phyloP scores from a whole-genome alignment of 306 rosid genomes.

The Vigna nakashimae region DNA sequence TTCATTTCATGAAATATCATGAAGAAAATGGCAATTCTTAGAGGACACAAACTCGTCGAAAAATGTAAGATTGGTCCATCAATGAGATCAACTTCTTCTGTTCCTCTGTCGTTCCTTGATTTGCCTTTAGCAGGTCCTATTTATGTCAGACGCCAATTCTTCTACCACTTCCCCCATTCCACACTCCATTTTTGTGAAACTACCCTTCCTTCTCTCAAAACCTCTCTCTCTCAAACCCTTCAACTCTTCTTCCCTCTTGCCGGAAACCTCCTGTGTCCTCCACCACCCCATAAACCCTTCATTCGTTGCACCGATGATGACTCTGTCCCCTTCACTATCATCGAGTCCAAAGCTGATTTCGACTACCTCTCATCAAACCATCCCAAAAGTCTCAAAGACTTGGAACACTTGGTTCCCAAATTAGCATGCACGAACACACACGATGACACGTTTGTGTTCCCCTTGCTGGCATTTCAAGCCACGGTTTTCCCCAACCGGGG shows the following conservation, averaged over 20 bases:
- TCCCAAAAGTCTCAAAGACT: slow-evolving; percentile 34
- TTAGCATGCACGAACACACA: slow-evolving; percentile 7
- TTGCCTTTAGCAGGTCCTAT: slow-evolving; percentile 54
- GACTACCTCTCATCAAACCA: slow-evolving; percentile 35
- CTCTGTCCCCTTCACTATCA: slow-evolving; percentile 28
- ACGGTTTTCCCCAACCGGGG: slow-evolving; percentile 45
- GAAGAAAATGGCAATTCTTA: slow-evolving; percentile 6
- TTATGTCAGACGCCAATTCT: slow-evolving; percentile 54
- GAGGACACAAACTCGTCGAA: slow-evolving; percentile 27
- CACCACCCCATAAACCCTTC: slow-evolving; percentile 50
- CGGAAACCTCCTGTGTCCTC: slow-evolving; percentile 48
- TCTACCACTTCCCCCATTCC: slow-evolving; percentile 51
- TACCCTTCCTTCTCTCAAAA: slow-evolving; percentile 52
- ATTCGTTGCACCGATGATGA: slow-evolving; percentile 25
- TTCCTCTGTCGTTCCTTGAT: slow-evolving; percentile 62
- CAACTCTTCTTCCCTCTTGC: slow-evolving; percentile 44
- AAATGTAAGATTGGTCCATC: slow-evolving; percentile 29
- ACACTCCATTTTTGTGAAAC: slow-evolving; percentile 39
- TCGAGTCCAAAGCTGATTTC: slow-evolving; percentile 34
- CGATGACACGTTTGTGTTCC: slow-evolving; percentile 32
- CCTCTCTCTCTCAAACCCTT: slow-evolving; percentile 54
- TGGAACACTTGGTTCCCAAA: slow-evolving; percentile 46
- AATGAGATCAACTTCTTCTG: slow-evolving; percentile 17
- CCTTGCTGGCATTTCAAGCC: slow-evolving; percentile 42
- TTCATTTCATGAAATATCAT: not conserved